Percentiles rank a stretch among this genome's conserved stretches.
Conservation (phyloP, 768 basidiomycete genomes). For the Termitomyces sp. region DNA sequence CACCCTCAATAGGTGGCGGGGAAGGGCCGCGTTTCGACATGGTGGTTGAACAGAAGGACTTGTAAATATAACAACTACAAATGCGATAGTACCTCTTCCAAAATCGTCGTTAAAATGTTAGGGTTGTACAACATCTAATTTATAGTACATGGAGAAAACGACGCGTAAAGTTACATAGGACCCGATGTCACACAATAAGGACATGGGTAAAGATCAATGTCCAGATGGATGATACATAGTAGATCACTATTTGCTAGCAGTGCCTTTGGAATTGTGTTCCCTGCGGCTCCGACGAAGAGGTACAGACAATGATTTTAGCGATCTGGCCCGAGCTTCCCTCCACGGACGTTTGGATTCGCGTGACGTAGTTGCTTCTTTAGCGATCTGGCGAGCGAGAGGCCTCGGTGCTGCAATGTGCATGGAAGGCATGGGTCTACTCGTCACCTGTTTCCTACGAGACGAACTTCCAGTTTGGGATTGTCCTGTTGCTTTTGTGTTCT, state of each 20-base stretch:
- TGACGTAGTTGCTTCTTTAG: not conserved
- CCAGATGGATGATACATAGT: no score
- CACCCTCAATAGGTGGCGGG: slow-evolving; percentile 47
- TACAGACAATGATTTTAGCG: not conserved
- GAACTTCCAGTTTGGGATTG: not conserved
- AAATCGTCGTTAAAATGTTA: no score
- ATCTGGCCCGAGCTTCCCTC: not conserved
- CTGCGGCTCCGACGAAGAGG: not conserved
- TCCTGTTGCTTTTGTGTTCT: not conserved
- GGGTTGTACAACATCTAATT: no score
- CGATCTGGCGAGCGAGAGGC: not conserved
- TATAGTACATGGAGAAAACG: no score
- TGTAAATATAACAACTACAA: slow-evolving; percentile 11
- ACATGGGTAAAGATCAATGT: no score
- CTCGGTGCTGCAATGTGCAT: no score
- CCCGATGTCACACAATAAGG: no score
- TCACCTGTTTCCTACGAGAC: not conserved
- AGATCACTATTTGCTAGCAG: not conserved
- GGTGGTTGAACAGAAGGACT: slow-evolving; percentile 9
- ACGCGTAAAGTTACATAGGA: no score
- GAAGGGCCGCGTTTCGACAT: slow-evolving; percentile 75
- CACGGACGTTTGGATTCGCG: not conserved
- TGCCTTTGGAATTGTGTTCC: not conserved
- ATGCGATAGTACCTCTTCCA: not conserved
- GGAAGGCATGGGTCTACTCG: no score